These are phyloP conservation scores for Zygnema cylindricum DNA, from an alignment of 139 green algal species.

Conservation along the genomic window DNA sequence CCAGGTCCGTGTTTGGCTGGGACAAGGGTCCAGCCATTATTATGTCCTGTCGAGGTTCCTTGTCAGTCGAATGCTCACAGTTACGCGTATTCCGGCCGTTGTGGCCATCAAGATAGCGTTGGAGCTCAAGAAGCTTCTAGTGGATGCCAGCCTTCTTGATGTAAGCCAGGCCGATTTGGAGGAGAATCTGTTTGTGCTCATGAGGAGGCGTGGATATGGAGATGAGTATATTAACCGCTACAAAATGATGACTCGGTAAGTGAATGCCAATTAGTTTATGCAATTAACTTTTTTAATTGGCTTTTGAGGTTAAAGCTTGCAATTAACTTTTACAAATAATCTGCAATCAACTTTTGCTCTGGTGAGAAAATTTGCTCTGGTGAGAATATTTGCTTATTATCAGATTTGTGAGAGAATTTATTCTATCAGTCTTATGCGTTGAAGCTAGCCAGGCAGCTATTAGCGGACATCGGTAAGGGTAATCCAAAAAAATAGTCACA, in stretches of 20 bases:
- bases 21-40: conserved; percentile 73
- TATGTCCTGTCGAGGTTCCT: conserved; percentile 94
- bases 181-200: conserved; percentile 78
- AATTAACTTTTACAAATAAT: too few species aligned
- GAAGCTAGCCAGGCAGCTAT: too few species aligned
- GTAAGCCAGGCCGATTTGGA: conserved; percentile 84
- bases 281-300: too few species aligned
- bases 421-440: too few species aligned
- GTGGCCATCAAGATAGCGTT: conserved; percentile 88
- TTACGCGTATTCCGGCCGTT: conserved; percentile 71
- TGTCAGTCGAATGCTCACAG: conserved; percentile 86
- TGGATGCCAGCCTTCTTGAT: conserved; percentile 82
- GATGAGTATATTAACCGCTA: conserved; percentile 80
- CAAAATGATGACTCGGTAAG: conserved; percentile 81
- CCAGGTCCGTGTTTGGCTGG: conserved; percentile 47
- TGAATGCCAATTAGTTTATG: too few species aligned
- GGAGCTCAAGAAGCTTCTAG: conserved; percentile 91
- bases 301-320: too few species aligned
- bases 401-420: too few species aligned
- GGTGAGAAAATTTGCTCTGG: too few species aligned
- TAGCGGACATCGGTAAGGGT: too few species aligned
- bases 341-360: too few species aligned
- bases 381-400: too few species aligned
- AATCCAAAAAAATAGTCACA: too few species aligned
- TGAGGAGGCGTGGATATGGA: conserved; percentile 78